A percentile compares a stretch with the other conserved stretches of the same genome.
phyloP scores from a whole-genome alignment of 2,329 filamentous ascomycete genomes.

The Tolypocladium ovalisporum region DNA sequence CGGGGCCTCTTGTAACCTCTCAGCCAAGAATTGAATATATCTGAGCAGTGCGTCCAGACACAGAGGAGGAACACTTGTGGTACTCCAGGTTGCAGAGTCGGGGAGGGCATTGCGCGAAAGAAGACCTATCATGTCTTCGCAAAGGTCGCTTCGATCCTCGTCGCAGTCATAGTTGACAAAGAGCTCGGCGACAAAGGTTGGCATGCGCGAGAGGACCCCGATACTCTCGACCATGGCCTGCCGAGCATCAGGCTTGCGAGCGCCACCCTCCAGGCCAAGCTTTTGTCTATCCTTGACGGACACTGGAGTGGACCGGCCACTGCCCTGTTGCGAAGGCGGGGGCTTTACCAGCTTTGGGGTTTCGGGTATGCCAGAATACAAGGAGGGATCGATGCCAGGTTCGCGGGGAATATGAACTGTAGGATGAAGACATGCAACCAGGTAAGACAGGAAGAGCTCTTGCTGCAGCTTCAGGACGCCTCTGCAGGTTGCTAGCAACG shows the following conservation, averaged over 20 bases:
- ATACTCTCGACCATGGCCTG: conserved; percentile 98
- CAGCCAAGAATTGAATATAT: conserved; percentile 85
- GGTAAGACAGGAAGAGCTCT: conserved; percentile 87
- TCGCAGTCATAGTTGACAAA: conserved; percentile 99
- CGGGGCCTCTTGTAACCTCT: conserved; percentile 66
- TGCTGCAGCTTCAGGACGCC: conserved; percentile 90
- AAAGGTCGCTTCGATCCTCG: conserved; percentile 79
- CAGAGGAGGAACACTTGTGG: conserved; percentile 89
- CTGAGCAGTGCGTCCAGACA: conserved; percentile 86
- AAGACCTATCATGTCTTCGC: conserved; percentile 89
- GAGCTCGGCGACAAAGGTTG: conserved; percentile 86
- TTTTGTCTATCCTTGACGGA: conserved; percentile 87
- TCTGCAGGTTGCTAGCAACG: conserved; percentile 80
- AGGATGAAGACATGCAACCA: conserved; percentile 88
- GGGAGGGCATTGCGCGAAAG: conserved; percentile 90
- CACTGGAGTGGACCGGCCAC: conserved; percentile 81
- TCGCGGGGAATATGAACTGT: conserved; percentile 90
- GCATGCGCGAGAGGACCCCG: conserved; percentile 82
- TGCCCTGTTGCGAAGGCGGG: conserved; percentile 58
- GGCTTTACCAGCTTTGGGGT: conserved; percentile 79
- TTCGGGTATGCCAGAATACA: conserved; percentile 90
- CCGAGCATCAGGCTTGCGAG: conserved; percentile 84
- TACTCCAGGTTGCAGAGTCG: conserved; percentile 97
- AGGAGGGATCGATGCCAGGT: conserved; percentile 74
- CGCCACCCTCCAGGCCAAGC: conserved; percentile 82